These are phyloP conservation scores for Populus hybrid DNA, from an alignment of 441 rosid species.

Conservation along the genomic window DNA sequence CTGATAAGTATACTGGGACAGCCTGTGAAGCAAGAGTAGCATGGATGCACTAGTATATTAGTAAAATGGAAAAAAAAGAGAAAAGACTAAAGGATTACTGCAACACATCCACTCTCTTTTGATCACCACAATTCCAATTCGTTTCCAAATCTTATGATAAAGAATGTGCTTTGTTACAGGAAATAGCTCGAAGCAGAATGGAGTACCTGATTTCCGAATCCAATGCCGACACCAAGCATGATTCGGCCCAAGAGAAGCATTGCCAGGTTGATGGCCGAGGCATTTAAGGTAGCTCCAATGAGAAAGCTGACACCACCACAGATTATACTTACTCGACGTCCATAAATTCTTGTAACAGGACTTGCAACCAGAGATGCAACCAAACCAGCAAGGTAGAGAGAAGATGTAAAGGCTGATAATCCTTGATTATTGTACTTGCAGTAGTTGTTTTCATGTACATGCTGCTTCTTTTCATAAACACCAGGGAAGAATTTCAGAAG, in stretches of 20 bases:
- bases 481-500: conserved; percentile 65
- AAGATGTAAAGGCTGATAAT: conserved; percentile 85
- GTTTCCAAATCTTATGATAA: background rate
- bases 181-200: background rate
- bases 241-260: conserved; percentile 85
- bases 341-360: conserved; percentile 68
- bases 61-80: background rate
- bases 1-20: conserved; percentile 78
- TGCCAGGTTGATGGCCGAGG: conserved; percentile 56
- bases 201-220: conserved; percentile 88
- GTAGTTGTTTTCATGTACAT: conserved; percentile 81
- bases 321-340: conserved; percentile 73
- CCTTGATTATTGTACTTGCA: conserved; percentile 82
- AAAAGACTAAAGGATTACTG: background rate
- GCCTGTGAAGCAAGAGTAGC: conserved; percentile 44
- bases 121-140: background rate
- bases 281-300: conserved; percentile 65
- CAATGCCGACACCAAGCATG: conserved; percentile 90
- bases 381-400: conserved; percentile 84
- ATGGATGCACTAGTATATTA: background rate
- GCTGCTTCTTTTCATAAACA: conserved; percentile 61
- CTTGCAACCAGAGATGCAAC: conserved; percentile 79
- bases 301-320: conserved; percentile 85
- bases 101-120: background rate
- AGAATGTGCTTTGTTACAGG: background rate